phyloP scores from a whole-genome alignment of 257 asterid genomes.

The Anisodus tanguticus region DNA sequence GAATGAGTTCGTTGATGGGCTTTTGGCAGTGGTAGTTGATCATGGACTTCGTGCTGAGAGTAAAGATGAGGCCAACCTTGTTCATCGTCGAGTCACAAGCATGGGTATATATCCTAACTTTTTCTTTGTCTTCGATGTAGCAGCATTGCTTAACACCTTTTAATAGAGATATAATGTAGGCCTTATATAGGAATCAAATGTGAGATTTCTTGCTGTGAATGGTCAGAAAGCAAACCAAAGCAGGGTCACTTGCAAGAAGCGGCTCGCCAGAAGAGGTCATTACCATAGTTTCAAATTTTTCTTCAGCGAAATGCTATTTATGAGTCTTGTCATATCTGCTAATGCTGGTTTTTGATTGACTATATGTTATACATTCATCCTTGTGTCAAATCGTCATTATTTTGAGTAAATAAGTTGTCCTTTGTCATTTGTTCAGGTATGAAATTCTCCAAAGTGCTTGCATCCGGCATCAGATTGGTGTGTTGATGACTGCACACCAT shows the following conservation, averaged over 20 bases:
- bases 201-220: constrained; percentile 75
- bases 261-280: constrained; percentile 84
- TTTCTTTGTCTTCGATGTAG: constrained; percentile 30
- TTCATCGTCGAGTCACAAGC: constrained; percentile 53
- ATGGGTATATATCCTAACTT: constrained; percentile 66
- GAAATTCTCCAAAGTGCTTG: constrained; percentile 66
- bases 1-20: constrained; percentile 57
- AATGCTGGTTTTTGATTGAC: neutral
- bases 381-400: neutral
- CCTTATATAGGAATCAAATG: constrained; percentile 78
- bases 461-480: constrained; percentile 53
- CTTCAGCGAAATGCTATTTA: neutral
- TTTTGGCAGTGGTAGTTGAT: constrained; percentile 83
- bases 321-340: neutral
- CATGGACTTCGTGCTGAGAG: constrained; percentile 90
- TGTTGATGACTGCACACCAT: constrained; percentile 86
- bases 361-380: neutral
- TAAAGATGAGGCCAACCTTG: constrained; percentile 72
- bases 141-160: constrained; percentile 38
- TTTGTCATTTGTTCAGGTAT: constrained; percentile 53
- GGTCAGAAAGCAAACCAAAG: constrained; percentile 82
- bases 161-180: constrained; percentile 52
- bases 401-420: neutral
- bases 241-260: constrained; percentile 89
- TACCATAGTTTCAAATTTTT: constrained; percentile 6